Conservation (phyloP, 306 rosid genomes). For the Prunus davidiana region DNA sequence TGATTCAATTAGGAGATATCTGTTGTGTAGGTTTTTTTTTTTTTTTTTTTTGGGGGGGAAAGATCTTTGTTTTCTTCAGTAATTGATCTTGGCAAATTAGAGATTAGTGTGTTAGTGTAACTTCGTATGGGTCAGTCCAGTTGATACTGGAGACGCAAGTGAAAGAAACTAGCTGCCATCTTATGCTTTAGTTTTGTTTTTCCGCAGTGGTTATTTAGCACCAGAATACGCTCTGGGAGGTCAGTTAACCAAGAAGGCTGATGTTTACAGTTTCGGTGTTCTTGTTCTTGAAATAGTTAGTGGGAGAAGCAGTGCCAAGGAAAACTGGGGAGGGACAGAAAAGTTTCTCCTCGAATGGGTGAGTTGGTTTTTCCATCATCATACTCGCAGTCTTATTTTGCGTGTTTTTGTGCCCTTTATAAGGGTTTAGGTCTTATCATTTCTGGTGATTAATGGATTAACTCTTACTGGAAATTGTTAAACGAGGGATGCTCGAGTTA, state of each 20-base stretch:
- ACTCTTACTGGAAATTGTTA: neutral
- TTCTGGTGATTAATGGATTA: neutral
- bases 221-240: slow-evolving; percentile 98
- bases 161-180: neutral
- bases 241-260: slow-evolving; percentile 84
- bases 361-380: slow-evolving; percentile 16
- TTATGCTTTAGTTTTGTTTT: slow-evolving; percentile 26
- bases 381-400: neutral
- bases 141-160: neutral
- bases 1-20: neutral
- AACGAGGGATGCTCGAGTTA: neutral
- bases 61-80: neutral
- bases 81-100: neutral
- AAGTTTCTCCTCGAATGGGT: slow-evolving; percentile 82
- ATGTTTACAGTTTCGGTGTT: slow-evolving; percentile 87
- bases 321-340: slow-evolving; percentile 48
- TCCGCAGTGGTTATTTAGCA: slow-evolving; percentile 84
- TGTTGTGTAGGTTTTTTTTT: neutral
- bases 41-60: neutral
- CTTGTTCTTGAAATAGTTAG: slow-evolving; percentile 82
- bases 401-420: neutral
- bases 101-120: neutral
- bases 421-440: neutral
- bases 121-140: neutral
- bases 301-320: slow-evolving; percentile 66